These are phyloP conservation scores for Pistacia integerrima DNA, from an alignment of 345 rosid genomes.

Conservation along the genomic window DNA sequence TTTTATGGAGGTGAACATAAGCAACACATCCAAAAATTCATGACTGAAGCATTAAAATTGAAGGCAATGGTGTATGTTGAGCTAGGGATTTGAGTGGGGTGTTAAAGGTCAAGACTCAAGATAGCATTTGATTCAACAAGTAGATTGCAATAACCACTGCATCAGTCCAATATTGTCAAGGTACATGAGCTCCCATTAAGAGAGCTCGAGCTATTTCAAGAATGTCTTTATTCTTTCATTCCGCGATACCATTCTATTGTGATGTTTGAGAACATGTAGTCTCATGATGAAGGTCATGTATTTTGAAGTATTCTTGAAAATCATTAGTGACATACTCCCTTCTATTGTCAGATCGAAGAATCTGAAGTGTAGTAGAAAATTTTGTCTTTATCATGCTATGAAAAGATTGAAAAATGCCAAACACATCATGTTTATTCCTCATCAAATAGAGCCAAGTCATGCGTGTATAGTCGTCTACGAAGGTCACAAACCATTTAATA, in stretches of 20 bases:
- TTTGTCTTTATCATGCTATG: neutral
- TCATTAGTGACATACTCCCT: neutral
- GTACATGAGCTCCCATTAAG: neutral
- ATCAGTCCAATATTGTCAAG: neutral
- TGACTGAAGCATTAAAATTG: neutral
- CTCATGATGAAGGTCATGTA: slow-evolving; percentile 2
- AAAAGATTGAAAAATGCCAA: neutral
- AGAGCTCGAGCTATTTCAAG: neutral
- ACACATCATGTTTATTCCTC: slow-evolving; percentile 10
- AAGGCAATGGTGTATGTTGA: neutral
- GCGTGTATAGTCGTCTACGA: neutral
- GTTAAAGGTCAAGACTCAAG: neutral
- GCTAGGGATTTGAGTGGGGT: neutral
- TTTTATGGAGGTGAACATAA: slow-evolving; percentile 2
- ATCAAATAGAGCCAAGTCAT: slow-evolving; percentile 6
- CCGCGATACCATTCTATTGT: neutral
- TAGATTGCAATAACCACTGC: neutral
- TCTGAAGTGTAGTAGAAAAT: neutral
- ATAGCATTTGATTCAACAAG: slow-evolving; percentile 5
- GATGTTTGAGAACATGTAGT: neutral
- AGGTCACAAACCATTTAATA: neutral
- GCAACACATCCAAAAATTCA: neutral
- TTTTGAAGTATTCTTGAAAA: neutral
- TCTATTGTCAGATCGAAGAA: neutral
- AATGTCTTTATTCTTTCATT: neutral